A percentile compares a stretch with the other conserved stretches of the same genome.
Conservation (phyloP, 2,329 filamentous ascomycete species). For the Botrytis tulipae region DNA sequence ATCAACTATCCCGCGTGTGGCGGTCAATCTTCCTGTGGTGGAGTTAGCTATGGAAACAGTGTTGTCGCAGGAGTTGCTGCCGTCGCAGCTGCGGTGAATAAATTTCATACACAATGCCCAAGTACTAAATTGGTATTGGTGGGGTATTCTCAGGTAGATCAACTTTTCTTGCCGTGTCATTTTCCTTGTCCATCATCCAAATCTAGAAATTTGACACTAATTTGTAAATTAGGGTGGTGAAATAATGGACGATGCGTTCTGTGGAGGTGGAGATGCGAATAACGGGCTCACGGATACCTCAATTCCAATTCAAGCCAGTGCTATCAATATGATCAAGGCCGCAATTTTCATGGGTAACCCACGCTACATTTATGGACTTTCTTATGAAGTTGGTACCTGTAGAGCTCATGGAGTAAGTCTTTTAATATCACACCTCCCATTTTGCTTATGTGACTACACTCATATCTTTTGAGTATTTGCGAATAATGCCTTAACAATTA, state of each 20-base stretch:
- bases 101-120: conserved; percentile 56
- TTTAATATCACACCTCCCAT: not conserved
- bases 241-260: conserved; percentile 62
- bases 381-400: conserved; percentile 63
- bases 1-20: conserved; percentile 63
- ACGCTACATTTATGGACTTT: conserved; percentile 52
- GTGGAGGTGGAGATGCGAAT: conserved; percentile 53
- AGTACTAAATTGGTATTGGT: conserved; percentile 57
- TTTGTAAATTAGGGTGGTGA: conserved; percentile 51
- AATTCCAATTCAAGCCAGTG: conserved; percentile 45
- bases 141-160: conserved; percentile 58
- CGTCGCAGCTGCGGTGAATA: conserved; percentile 58
- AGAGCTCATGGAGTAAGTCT: conserved; percentile 54
- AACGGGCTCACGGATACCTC: conserved; percentile 47
- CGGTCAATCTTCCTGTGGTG: conserved; percentile 56
- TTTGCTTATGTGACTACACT: not conserved
- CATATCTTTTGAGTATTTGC: too few species aligned
- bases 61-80: conserved; percentile 56
- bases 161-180: not conserved
- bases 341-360: conserved; percentile 66
- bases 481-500: conserved; percentile 12
- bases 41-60: conserved; percentile 59
- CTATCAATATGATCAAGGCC: conserved; percentile 57
- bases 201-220: conserved; percentile 16
- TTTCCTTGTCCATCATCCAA: not conserved